Base-by-base conservation (phyloP, 306 rosid genomes). In the Prunus persica region DNA sequence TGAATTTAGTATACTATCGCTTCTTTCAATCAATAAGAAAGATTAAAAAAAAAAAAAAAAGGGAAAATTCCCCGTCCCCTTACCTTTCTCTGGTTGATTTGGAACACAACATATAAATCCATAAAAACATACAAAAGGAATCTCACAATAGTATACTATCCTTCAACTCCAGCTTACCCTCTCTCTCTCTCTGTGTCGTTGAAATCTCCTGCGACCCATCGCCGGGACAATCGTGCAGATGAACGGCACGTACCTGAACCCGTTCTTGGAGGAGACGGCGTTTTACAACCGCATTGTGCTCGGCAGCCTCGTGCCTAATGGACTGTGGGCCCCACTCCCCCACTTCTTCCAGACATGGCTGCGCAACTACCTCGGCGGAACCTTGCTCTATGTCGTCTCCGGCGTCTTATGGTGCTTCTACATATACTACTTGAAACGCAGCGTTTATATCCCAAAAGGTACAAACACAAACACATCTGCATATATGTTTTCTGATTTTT, bases 261-360 rank as follows among this genome's bases (percentile, higher is more conserved):
- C 87, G 51, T 95, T 95, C 93, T 49, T 78, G 2, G 89, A 84
- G 3, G 98, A 95, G 83, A 71, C 91, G 2, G 71, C 69, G 19
- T 75, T 88, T 2, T 95, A 92, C 84, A 95, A 90, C 85, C 87
- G 82, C 89, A 77, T 92, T 83, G 85, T 95, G 15, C 85, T 95
- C 1, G 88, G 83, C 0, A 38, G 20, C 34, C 69, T 92, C n/a
- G 79, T 92, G 69, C 97, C 97, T 1, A 50, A 34, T 1, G 0
- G 14, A 14, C 1, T 58, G 79, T 90, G 90, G 90, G 81, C 47
- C 70, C 89, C 92, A 55, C 87, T 95, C 27, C 97, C 97, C 1
- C 95, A 83, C 69, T 87, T 92, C 75, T 11, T 84, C 49, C 98
- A 89, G 80, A 80, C 92, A 0, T 95, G 98, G 98, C 85, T 95